phyloP scores from a whole-genome alignment of 495 filamentous ascomycete species.

The Jackrogersella multiformis region DNA sequence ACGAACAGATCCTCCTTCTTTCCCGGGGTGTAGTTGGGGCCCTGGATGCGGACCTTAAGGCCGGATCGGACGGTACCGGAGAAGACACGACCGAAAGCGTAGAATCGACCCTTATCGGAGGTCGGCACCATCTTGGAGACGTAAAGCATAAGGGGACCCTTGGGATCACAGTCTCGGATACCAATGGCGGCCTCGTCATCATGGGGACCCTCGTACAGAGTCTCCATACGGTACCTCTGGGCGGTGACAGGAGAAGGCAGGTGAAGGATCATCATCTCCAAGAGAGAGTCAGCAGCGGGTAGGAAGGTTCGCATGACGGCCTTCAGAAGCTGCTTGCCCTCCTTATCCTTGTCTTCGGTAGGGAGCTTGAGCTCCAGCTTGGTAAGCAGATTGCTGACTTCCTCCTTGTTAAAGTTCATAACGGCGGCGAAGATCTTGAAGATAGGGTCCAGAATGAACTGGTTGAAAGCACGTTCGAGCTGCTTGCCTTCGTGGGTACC shows the following conservation, averaged over 20 bases:
- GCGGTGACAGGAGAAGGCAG: slow-evolving; percentile 94
- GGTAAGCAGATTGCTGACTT: slow-evolving; percentile 79
- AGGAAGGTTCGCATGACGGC: slow-evolving; percentile 98
- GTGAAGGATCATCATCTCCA: slow-evolving; percentile 99
- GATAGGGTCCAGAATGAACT: slow-evolving; percentile 99
- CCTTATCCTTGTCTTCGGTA: slow-evolving; percentile 86
- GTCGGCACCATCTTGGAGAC: slow-evolving; percentile 99
- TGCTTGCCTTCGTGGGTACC: slow-evolving; percentile 80
- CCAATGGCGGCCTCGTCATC: slow-evolving; percentile 92
- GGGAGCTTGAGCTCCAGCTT: slow-evolving; percentile 94
- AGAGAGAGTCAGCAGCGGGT: slow-evolving; percentile 93
- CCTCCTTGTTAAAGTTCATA: slow-evolving; percentile 99
- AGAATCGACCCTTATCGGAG: slow-evolving; percentile 99
- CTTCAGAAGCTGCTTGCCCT: slow-evolving; percentile 98
- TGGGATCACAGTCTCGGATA: slow-evolving; percentile 98
- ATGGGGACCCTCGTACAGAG: slow-evolving; percentile 94
- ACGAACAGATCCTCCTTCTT: slow-evolving; percentile 99
- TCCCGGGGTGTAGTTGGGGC: slow-evolving; percentile 96
- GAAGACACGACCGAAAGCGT: slow-evolving; percentile 99
- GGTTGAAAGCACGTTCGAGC: slow-evolving; percentile 97
- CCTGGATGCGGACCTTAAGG: slow-evolving; percentile 99
- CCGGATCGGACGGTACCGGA: slow-evolving; percentile 95
- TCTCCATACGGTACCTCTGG: slow-evolving; percentile 98
- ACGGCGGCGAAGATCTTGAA: slow-evolving; percentile 96
- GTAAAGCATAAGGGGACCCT: slow-evolving; percentile 99